phyloP scores from a whole-genome alignment of 2,329 filamentous ascomycete species.

The Tolypocladium amazonense region DNA sequence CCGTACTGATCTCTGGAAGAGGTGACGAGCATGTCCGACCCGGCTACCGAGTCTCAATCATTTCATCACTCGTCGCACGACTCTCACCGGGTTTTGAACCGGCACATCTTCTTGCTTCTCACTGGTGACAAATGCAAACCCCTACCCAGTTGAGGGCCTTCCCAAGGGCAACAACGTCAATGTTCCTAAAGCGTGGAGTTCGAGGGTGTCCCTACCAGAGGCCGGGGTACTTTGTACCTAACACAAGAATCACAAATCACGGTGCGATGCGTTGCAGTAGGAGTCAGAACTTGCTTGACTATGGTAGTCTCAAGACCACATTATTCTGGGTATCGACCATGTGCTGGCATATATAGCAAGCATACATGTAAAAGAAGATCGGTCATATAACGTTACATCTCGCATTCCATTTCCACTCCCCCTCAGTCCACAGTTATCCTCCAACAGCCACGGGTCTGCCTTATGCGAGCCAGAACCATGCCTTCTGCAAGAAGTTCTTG shows the following conservation, averaged over 20 bases:
- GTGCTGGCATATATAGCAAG: background rate
- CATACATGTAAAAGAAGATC: background rate
- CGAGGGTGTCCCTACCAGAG: too few relatives aligned
- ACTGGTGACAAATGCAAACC: background rate
- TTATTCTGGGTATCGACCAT: constrained; percentile 2
- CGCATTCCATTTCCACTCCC: background rate
- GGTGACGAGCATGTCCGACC: too few relatives aligned
- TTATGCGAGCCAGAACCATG: constrained; percentile 47
- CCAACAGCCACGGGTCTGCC: background rate
- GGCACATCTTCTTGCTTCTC: background rate
- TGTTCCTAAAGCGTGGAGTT: background rate
- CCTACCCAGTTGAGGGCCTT: background rate
- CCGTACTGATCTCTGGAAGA: too few relatives aligned
- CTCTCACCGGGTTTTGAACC: too few relatives aligned
- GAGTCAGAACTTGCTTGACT: background rate
- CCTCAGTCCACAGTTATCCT: background rate
- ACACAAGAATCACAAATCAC: background rate
- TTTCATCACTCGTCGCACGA: too few relatives aligned
- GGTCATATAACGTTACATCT: background rate
- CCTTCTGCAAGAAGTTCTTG: constrained; percentile 38
- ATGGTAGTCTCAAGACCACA: background rate
- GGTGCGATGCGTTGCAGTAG: background rate
- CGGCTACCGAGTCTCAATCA: too few relatives aligned
- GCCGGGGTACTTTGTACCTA: too few relatives aligned
- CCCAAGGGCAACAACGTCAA: background rate